Evolutionary conservation across 2,329 filamentous ascomycete species (phyloP).

Genomic region (Ophiostoma angusticollis): DNA sequence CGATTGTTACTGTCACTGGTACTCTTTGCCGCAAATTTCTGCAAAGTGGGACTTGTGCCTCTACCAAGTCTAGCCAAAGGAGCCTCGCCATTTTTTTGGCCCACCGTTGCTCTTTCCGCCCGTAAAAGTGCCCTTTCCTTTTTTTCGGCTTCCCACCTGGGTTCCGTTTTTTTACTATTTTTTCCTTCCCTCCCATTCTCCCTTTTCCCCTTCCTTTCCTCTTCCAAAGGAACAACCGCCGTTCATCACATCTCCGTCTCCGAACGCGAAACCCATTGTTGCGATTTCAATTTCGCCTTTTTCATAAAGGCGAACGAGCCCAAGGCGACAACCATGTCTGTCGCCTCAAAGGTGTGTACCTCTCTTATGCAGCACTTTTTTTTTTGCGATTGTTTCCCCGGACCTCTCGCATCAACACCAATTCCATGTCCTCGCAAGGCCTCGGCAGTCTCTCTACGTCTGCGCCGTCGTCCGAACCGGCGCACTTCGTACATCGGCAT

Average conservation of each 20-base stretch:
- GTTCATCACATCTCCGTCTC: background rate
- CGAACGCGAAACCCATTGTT: conserved; percentile 9
- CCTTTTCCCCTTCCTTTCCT: conserved; percentile 10
- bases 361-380: background rate
- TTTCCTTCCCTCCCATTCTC: conserved; percentile 14
- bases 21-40: no score
- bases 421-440: no score
- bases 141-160: conserved; percentile 2
- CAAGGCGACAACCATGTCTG: conserved; percentile 47
- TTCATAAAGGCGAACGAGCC: conserved; percentile 38
- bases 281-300: conserved; percentile 28
- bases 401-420: no score
- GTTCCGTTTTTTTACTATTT: conserved; percentile 9
- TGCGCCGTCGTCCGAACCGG: no score
- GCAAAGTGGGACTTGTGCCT: conserved; percentile 4
- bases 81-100: no score
- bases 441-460: no score
- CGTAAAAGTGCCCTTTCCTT: background rate
- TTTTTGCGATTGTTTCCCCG: background rate
- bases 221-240: background rate
- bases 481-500: no score
- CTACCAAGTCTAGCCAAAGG: no score
- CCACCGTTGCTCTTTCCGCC: background rate
- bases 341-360: conserved; percentile 48
- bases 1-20: no score